Base-by-base conservation (phyloP, 2,329 filamentous ascomycete genomes). In the Fusarium paranaense region DNA sequence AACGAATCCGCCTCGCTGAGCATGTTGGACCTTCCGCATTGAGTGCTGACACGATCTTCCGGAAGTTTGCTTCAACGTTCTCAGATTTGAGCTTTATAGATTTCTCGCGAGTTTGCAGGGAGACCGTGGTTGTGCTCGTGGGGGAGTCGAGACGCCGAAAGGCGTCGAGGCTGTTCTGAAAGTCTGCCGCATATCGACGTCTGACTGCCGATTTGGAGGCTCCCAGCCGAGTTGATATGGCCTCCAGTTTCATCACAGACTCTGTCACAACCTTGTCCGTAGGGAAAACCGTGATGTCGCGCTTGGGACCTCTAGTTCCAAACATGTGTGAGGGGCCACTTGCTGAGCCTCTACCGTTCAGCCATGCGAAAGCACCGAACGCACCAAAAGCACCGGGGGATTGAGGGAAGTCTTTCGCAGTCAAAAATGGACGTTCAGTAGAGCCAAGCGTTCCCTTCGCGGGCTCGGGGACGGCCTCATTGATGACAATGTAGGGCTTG, bases 141-240 rank as follows among this genome's bases (percentile, higher is more conserved):
- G 72, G 40, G 13, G 32, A 67, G 47, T 70, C 61, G 6, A 71
- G 58, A 10, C 50, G 63, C 20, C 71, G 64, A 56, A 78, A 77
- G n/a, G 76, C 72, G 5, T 40, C 47, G 22, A 78, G 10, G 40
- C 74, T 78, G 42, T 71, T 68, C 58, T 71, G 68, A 13, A 78
- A 71, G 16, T 78, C 76, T 2, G 16, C 20, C 2, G 76, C 76
- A 56, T 78, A 78, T 8, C 67, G 63, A 16, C 45, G 50, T 25
- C 72, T 74, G 30, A 78, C 72, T 38, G 27, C 65, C 13, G 76
- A 78, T 9, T 57, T 70, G 4, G 74, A 77, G 3, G 45, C n/a
- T 1, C 52, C 68, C 8, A 78, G 20, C 3, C 37, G 47, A 7
- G 58, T 42, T 14, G 67, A 30, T 32, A 78, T 78, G 9, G 35